These are phyloP conservation scores for Crassisporium funariophilum DNA, from an alignment of 768 basidiomycete genomes.

Conservation along the genomic window DNA sequence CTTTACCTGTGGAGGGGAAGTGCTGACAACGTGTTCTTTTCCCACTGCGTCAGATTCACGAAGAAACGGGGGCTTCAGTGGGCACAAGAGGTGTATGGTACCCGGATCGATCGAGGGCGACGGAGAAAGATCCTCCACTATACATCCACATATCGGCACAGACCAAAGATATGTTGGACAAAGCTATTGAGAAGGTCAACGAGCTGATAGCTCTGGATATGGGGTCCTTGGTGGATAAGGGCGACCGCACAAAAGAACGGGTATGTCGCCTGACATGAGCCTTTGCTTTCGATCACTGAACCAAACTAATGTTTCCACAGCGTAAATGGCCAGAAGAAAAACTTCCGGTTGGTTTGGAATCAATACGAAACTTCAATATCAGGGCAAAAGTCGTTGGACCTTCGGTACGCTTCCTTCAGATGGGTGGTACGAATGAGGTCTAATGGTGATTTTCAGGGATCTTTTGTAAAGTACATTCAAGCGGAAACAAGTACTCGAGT, in stretches of 20 bases:
- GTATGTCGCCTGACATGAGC: conserved; percentile 34
- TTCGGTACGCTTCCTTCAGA: conserved; percentile 51
- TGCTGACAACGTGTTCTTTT: conserved; percentile 5
- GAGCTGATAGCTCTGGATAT: conserved; percentile 75
- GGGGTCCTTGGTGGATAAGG: conserved; percentile 81
- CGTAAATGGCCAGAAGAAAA: conserved; percentile 99
- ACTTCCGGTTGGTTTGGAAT: conserved; percentile 84
- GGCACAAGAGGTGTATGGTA: conserved; percentile 96
- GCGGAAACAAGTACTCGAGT: conserved; percentile 94
- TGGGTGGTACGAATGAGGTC: too few species aligned
- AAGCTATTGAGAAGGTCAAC: conserved; percentile 69
- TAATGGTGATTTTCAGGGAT: conserved; percentile 68
- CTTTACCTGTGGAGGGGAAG: background rate
- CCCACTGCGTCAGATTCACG: conserved; percentile 66
- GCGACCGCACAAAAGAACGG: conserved; percentile 65
- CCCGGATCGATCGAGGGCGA: conserved; percentile 88
- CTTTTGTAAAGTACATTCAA: conserved; percentile 98
- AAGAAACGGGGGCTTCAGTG: conserved; percentile 90
- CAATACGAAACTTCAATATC: conserved; percentile 95
- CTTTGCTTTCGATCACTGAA: background rate
- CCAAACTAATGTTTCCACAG: conserved; percentile 36
- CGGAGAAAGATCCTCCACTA: conserved; percentile 89
- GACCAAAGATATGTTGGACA: conserved; percentile 63
- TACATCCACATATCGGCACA: conserved; percentile 92
- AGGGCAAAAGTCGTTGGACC: conserved; percentile 98